A percentile compares a stretch with the other conserved stretches of the same genome.
Evolutionary conservation across 495 filamentous ascomycete species (phyloP).

Genomic region (Daldinia bambusicola): DNA sequence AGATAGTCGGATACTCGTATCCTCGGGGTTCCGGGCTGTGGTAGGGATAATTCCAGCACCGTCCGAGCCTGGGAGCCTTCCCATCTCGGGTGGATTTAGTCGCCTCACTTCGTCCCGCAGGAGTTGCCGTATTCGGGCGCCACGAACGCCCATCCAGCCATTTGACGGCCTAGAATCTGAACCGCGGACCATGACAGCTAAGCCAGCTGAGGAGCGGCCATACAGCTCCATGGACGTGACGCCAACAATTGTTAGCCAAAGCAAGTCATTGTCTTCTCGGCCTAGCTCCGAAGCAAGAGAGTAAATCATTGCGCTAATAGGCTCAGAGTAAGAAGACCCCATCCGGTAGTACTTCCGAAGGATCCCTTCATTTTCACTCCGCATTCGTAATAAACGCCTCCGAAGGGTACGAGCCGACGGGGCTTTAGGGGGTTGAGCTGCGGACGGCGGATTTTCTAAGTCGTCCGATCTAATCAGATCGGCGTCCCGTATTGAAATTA

Average conservation of each 20-base stretch:
- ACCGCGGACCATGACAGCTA: conserved; percentile 73
- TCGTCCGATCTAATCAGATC: conserved; percentile 53
- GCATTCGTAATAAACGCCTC: conserved; percentile 75
- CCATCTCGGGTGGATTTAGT: conserved; percentile 83
- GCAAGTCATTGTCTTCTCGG: conserved; percentile 93
- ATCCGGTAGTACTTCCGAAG: conserved; percentile 83
- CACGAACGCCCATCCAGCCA: conserved; percentile 85
- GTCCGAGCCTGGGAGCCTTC: conserved; percentile 57
- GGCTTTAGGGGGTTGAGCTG: conserved; percentile 67
- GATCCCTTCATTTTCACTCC: conserved; percentile 76
- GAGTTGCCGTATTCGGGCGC: conserved; percentile 83
- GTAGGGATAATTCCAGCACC: conserved; percentile 84
- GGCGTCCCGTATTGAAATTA: conserved; percentile 59
- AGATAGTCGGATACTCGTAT: conserved; percentile 90
- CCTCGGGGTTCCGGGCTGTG: conserved; percentile 85
- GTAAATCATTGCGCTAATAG: conserved; percentile 92
- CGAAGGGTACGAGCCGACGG: conserved; percentile 77
- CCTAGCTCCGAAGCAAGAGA: conserved; percentile 94
- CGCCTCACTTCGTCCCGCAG: conserved; percentile 94
- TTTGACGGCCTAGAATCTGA: conserved; percentile 62
- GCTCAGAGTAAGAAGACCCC: conserved; percentile 92
- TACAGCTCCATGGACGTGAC: conserved; percentile 92
- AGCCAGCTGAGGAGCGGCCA: conserved; percentile 81
- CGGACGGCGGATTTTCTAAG: conserved; percentile 59
- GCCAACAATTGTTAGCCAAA: conserved; percentile 94